Base-by-base conservation (phyloP, 2,329 filamentous ascomycete genomes). In the Dryadomyces sulphureus region DNA sequence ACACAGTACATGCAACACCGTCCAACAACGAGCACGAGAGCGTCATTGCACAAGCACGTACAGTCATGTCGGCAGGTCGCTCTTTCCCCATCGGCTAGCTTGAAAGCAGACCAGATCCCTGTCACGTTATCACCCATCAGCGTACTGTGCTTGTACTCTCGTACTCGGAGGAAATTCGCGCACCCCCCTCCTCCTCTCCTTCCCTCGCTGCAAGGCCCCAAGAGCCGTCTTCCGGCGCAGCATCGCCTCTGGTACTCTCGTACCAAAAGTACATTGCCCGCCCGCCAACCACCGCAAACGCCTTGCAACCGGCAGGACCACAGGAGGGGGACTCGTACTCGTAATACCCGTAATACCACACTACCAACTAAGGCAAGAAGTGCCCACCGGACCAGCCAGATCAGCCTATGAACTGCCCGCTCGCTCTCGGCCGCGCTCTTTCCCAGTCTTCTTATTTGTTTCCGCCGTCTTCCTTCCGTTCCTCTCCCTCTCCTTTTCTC, bases 141-240 rank as follows among this genome's bases (percentile, higher is more conserved):
- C n/a, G n/a, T 14, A 32, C 27, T 12, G 27, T 32, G 27, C 27
- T n/a, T n/a, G n/a, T n/a, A n/a, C n/a, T n/a, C n/a, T n/a, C n/a
- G n/a, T n/a, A n/a, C n/a, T n/a, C n/a, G n/a, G n/a, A 32, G 27
- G 46, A 50, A 52, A 50, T 52, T 50, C 49, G 49, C 49, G 49
- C 49, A 50, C 38, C 43, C n/a, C n/a, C n/a, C n/a, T n/a, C n/a
- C n/a, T n/a, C n/a, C n/a, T n/a, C n/a, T n/a, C n/a, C n/a, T n/a
- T n/a, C n/a, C n/a, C n/a, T n/a, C n/a, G n/a, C n/a, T 32, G 16
- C 11, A 32, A 32, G 16, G 6, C 27, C 27, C n/a, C n/a, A 34
- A 17, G 9, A 19, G 9, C 27, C 46, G 44, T 45, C 49, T 46
- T 46, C 49, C 46, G 48, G 38, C 35, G 36, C 41, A 34, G 41